These are phyloP conservation scores for Dactylellina drechsleri DNA, from an alignment of 2,329 filamentous ascomycete genomes.

Conservation along the genomic window DNA sequence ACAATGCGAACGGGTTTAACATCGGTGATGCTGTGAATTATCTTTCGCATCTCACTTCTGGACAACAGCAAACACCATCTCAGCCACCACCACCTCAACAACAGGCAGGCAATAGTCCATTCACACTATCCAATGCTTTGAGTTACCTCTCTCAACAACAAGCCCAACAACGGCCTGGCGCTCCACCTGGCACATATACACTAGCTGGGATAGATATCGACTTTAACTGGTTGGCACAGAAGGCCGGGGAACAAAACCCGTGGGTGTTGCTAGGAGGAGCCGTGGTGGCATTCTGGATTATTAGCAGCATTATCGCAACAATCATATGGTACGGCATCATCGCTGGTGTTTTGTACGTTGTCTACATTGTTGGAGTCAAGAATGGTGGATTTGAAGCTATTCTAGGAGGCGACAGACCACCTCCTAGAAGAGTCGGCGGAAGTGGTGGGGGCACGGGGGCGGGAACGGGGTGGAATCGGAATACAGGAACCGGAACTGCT, in stretches of 20 bases:
- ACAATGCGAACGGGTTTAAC: constrained; percentile 25
- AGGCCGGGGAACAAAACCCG: constrained; percentile 47
- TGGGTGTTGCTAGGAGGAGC: constrained; percentile 46
- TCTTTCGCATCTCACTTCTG: constrained; percentile 15
- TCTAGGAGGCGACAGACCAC: constrained; percentile 13
- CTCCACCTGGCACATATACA: constrained; percentile 31
- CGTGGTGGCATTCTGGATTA: constrained; percentile 44
- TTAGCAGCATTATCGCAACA: constrained; percentile 49
- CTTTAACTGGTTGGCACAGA: constrained; percentile 45
- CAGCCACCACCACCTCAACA: constrained; percentile 9
- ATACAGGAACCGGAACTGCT: constrained; percentile 7
- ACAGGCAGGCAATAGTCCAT: constrained; percentile 32
- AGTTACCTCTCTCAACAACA: constrained; percentile 37
- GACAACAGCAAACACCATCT: constrained; percentile 1
- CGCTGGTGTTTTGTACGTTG: constrained; percentile 42
- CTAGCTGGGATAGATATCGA: constrained; percentile 50
- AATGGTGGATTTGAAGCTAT: constrained; percentile 47
- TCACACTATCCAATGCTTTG: constrained; percentile 42
- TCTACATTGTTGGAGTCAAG: constrained; percentile 51
- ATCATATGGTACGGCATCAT: constrained; percentile 48
- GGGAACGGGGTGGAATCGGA: constrained; percentile 18
- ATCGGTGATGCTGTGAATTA: constrained; percentile 42
- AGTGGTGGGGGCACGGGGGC: constrained; percentile 23
- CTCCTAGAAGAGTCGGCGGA: constrained; percentile 25
- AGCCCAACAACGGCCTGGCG: not conserved